Evolutionary conservation across 352 stramenopile species (phyloP), one percentile per base, ranked within the genome.

Genomic region (Globisporangium irregulare): DNA sequence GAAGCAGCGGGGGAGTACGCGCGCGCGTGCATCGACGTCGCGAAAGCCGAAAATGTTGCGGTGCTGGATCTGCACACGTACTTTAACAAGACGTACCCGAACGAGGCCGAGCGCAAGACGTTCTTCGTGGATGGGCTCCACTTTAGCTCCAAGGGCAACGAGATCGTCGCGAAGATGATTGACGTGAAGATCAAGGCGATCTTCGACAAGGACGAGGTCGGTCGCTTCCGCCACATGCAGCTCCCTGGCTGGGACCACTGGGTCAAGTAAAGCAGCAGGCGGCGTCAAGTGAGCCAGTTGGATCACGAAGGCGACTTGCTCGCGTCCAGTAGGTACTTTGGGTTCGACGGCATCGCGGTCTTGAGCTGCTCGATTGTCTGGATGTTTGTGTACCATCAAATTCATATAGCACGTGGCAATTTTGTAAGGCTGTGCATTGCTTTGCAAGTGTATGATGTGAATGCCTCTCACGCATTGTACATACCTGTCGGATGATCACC

Each of bases 361-460:
- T 86, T 87, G 57, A 88, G 70, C 25, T 86, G 70, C 59, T 90
- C 82, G 9, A 84, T 72, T 4, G 80, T 86, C 75, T 90, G 46
- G 34, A 48, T n/a, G 20, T 27, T 55, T 55, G 48, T 55, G 27
- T 25, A 55, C 48, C 48, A 27, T 55, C 48, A 55, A 54, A 24
- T 55, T 25, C 48, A 61, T 14, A 61, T 9, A 29, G 36, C 18
- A 60, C 48, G n/a, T 22, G 15, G 8, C 41, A 18, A 50, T 50
- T 50, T 18, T 50, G 41, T n/a, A 50, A 50, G 41, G 4, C 41
- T 6, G 41, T 50, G 41, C 41, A 50, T 50, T n/a, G 8, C 15
- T 50, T 7, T 50, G 12, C 14, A 20, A 20, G 3, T 48, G 38
- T 20, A 48, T 41, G 38, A 27, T 63, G 32, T 38, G 10, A 18